phyloP scores from a whole-genome alignment of 768 basidiomycete species.

The Candolleomyces efflorescens region DNA sequence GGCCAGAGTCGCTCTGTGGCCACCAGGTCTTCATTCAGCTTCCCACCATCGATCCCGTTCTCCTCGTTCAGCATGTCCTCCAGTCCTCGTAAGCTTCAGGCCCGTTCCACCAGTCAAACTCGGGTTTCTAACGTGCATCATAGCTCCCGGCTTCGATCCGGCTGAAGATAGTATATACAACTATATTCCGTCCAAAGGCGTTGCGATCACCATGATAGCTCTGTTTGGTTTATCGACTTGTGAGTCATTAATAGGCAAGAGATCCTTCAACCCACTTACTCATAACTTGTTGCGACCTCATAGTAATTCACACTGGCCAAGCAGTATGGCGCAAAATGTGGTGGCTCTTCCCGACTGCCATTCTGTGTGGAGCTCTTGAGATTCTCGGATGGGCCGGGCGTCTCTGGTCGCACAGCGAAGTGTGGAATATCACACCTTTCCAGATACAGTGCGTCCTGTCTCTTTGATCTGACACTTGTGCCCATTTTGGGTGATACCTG shows the following conservation, averaged over 20 bases:
- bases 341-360: conserved; percentile 15
- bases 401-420: conserved; percentile 15
- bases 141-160: background rate
- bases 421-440: conserved; percentile 11
- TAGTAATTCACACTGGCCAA: background rate
- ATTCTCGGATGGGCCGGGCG: conserved; percentile 18
- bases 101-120: no score
- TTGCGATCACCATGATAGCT: background rate
- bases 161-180: background rate
- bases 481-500: background rate
- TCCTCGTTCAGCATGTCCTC: no score
- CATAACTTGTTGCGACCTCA: background rate
- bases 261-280: background rate
- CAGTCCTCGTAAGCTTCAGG: no score
- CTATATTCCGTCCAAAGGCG: background rate
- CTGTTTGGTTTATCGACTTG: background rate
- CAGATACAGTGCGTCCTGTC: conserved; percentile 11
- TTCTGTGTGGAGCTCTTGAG: conserved; percentile 17
- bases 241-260: background rate
- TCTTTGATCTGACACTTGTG: background rate
- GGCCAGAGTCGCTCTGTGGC: no score
- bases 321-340: conserved; percentile 8
- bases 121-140: no score
- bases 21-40: no score
- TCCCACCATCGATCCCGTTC: no score